Evolutionary conservation across 2,329 filamentous ascomycete species (phyloP).

Genomic region (Penicillium brasilianum): DNA sequence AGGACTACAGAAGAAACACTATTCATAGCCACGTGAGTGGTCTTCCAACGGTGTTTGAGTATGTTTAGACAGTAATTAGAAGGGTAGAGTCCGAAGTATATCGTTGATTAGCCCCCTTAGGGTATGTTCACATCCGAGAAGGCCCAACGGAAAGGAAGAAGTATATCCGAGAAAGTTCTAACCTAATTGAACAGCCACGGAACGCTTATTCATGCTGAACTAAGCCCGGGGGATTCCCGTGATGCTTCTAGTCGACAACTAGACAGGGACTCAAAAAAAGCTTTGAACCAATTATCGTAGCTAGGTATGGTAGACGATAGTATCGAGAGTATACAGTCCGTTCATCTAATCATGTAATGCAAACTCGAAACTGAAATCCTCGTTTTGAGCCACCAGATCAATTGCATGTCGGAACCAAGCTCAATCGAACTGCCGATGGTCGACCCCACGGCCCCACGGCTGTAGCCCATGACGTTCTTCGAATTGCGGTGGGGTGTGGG

Average conservation of each 20-base stretch:
- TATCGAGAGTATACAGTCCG: background rate
- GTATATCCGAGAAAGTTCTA: background rate
- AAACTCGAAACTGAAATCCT: background rate
- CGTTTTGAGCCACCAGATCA: background rate
- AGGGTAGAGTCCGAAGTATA: background rate
- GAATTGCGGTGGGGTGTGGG: constrained; percentile 24
- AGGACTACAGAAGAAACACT: background rate
- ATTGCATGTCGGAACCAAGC: constrained; percentile 14
- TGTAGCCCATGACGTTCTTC: constrained; percentile 18
- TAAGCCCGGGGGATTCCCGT: constrained; percentile 22
- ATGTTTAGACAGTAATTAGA: background rate
- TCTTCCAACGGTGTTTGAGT: background rate
- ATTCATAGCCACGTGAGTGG: background rate
- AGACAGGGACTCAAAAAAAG: background rate
- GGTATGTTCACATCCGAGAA: constrained; percentile 13
- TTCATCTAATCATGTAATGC: background rate
- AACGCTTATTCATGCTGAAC: constrained; percentile 27
- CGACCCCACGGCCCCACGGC: constrained; percentile 25
- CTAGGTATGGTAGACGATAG: too few species aligned
- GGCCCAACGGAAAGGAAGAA: background rate
- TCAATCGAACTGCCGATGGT: constrained; percentile 23
- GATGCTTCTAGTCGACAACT: background rate
- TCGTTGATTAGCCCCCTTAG: background rate
- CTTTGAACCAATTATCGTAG: background rate
- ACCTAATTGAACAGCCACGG: background rate